phyloP scores from a whole-genome alignment of 1,284 basidiomycete genomes.

The Chalciporus sp. region DNA sequence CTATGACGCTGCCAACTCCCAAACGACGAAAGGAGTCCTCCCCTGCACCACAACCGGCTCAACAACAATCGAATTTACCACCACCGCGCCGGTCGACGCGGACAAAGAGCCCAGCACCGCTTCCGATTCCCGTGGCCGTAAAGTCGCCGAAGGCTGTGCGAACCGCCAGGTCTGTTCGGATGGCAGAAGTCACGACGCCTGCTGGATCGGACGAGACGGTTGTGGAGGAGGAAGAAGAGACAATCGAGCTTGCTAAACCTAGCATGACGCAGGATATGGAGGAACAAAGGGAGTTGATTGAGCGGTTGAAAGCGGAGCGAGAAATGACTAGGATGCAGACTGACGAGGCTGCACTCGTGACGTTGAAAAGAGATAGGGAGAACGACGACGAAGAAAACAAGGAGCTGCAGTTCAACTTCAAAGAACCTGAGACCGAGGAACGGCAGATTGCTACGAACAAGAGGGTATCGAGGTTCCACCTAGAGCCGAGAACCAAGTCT shows the following conservation, averaged over 20 bases:
- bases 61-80: constrained; percentile 26
- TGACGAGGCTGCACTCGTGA: constrained; percentile 31
- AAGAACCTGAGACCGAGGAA: constrained; percentile 59
- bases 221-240: constrained; percentile 57
- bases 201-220: constrained; percentile 61
- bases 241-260: constrained; percentile 56
- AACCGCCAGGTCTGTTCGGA: constrained; percentile 42
- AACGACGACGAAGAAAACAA: constrained; percentile 42
- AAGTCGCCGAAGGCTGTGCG: constrained; percentile 39
- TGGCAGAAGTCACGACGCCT: constrained; percentile 48
- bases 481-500: constrained; percentile 66
- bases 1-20: constrained; percentile 40
- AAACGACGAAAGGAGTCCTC: constrained; percentile 71
- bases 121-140: constrained; percentile 28
- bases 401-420: constrained; percentile 61
- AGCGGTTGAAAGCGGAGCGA: constrained; percentile 60
- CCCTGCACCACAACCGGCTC: constrained; percentile 39
- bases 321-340: constrained; percentile 15
- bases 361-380: constrained; percentile 55
- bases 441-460: constrained; percentile 67
- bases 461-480: constrained; percentile 51
- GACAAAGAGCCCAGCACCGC: constrained; percentile 53
- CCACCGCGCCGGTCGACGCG: constrained; percentile 52
- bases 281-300: constrained; percentile 73
- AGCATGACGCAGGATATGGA: constrained; percentile 67